Evolutionary conservation across 2,329 filamentous ascomycete species (phyloP), one percentile per base, ranked within the genome.

Genomic region (Curvularia sp.): DNA sequence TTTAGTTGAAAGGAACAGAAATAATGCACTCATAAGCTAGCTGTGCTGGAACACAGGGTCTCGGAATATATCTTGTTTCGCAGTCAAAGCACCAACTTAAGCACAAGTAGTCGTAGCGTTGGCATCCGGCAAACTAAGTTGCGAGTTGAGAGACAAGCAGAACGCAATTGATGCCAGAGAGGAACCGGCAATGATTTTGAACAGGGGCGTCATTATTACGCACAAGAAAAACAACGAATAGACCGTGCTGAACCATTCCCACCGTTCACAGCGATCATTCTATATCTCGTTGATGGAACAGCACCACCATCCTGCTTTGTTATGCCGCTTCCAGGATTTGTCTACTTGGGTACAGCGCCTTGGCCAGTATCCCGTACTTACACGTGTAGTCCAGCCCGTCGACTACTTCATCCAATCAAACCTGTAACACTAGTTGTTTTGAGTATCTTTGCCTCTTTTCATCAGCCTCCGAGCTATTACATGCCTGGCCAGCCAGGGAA

Each of bases 11-110:
- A 2, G 79, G 79, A 6, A 81, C 76, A 24, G 75, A 78, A 18
- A 74, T 79, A n/a, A 82, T 73, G 60, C 80, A 83, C 4, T 82
- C 76, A 60, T 79, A 81, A 1, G 80, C 80, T 48, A 81, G 62
- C 53, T 76, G 57, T 9, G 80, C 80, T 24, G 79, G 73, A 4
- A 82, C 77, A 13, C 74, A 79, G 2, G 77, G 77, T 4, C 33
- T 42, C 31, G 18, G 18, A 12, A 72, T 65, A 24, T 69, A 3
- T 46, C 47, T 43, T 76, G 67, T 6, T 65, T 55, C 8, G 68
- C 72, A 18, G 68, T 67, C 3, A 69, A 62, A 7, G 71, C 65
- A 44, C 66, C 67, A 22, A 76, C 73, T 50, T 68, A 59, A 20
- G 72, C 74, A 61, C 75, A 77, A 31, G 73, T 69, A 55, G 59